Evolutionary conservation across 805 yeast species (phyloP).

Genomic region (Starmerella floricola): DNA sequence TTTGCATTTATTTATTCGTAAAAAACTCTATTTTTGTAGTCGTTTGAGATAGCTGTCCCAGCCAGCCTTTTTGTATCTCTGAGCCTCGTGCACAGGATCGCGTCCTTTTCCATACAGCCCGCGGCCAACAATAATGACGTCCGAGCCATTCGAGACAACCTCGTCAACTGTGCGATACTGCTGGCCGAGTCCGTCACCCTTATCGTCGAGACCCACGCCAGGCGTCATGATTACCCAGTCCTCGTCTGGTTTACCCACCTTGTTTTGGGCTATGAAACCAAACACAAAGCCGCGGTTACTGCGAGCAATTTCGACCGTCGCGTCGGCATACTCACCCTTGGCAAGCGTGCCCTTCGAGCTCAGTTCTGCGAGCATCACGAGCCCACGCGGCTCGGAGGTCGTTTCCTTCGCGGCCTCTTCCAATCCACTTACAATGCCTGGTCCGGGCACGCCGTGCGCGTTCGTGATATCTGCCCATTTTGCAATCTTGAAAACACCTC

Average conservation of each 20-base stretch:
- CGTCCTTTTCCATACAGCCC: conserved; percentile 92
- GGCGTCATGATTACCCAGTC: conserved; percentile 98
- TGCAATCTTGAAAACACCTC: conserved; percentile 82
- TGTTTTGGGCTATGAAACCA: conserved; percentile 90
- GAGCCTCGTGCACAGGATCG: conserved; percentile 77
- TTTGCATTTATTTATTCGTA: neutral
- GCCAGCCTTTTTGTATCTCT: conserved; percentile 83
- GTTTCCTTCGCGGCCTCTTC: conserved; percentile 62
- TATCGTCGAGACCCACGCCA: conserved; percentile 95
- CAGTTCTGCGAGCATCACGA: conserved; percentile 88
- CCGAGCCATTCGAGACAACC: conserved; percentile 77
- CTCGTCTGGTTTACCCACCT: conserved; percentile 59
- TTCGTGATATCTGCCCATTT: conserved; percentile 95
- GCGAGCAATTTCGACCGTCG: conserved; percentile 84
- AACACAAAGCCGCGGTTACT: conserved; percentile 79
- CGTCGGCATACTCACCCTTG: conserved; percentile 73
- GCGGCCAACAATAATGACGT: conserved; percentile 94
- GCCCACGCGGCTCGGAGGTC: conserved; percentile 58
- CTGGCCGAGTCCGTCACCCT: conserved; percentile 91
- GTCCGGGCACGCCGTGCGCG: conserved; percentile 95
- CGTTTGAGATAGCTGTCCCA: conserved; percentile 68
- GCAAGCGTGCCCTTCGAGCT: conserved; percentile 92
- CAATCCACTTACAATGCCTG: conserved; percentile 81
- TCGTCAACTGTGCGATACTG: conserved; percentile 88
- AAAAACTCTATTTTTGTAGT: neutral